Conservation (phyloP, 1,284 basidiomycete genomes). For the Rhodotorula sp. region DNA sequence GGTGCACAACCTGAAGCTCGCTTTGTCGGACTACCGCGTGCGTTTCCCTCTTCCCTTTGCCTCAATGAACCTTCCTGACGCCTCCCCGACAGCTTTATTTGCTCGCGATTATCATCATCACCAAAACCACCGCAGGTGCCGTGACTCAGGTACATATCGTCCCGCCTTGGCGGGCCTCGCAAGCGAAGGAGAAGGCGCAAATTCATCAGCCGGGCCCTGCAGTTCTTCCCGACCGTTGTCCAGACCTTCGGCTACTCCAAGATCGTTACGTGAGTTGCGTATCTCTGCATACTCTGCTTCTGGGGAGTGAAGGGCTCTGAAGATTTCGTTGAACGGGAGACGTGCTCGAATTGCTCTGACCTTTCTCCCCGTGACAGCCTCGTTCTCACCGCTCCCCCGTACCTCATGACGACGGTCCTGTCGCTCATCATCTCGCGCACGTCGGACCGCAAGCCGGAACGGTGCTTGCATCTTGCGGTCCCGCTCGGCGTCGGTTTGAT, state of each 20-base stretch:
- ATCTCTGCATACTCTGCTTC: not conserved
- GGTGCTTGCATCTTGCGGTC: slow-evolving; percentile 69
- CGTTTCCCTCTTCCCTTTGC: not conserved
- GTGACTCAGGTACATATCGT: not conserved
- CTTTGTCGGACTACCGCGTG: slow-evolving; percentile 48
- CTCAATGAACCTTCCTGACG: slow-evolving; percentile 42
- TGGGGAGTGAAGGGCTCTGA: no score
- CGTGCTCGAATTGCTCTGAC: not conserved
- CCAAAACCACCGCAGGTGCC: slow-evolving; percentile 19
- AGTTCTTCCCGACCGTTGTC: slow-evolving; percentile 66
- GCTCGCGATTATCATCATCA: slow-evolving; percentile 10
- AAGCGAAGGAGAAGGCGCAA: no score
- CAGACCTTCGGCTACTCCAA: slow-evolving; percentile 66
- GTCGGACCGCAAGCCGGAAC: slow-evolving; percentile 50
- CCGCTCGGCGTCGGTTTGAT: slow-evolving; percentile 66
- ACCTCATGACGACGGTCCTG: slow-evolving; percentile 61
- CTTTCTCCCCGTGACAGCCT: slow-evolving; percentile 46
- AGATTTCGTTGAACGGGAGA: no score
- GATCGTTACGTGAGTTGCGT: slow-evolving; percentile 54
- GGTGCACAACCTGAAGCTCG: no score
- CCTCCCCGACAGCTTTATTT: not conserved
- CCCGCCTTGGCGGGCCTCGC: not conserved
- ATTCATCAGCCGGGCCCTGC: not conserved
- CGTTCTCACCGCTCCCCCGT: slow-evolving; percentile 70
- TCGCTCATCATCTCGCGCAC: slow-evolving; percentile 52